phyloP scores from a whole-genome alignment of 2,329 filamentous ascomycete species.

The Juglanconis oblonga region DNA sequence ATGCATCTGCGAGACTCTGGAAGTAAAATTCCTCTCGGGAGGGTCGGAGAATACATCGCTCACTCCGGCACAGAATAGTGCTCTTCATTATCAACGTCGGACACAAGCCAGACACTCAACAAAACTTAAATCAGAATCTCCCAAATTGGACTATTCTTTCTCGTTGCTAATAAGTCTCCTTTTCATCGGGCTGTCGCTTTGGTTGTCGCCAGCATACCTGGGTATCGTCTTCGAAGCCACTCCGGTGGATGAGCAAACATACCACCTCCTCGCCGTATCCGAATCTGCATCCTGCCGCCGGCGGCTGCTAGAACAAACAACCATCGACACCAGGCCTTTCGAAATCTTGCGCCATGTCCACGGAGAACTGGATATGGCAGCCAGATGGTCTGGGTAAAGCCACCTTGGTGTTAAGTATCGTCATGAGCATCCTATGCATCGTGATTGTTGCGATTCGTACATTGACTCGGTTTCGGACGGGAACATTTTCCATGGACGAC shows the following conservation, averaged over 20 bases:
- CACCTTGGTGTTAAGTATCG: neutral
- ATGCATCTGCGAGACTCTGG: no score
- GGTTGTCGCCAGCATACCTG: no score
- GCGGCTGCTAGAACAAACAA: neutral
- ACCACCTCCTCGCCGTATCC: neutral
- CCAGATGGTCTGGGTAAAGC: neutral
- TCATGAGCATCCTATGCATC: neutral
- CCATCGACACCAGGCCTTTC: neutral
- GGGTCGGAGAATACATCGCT: no score
- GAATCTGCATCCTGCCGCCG: neutral
- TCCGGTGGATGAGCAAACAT: neutral
- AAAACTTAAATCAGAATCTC: no score
- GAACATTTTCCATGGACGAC: slow-evolving; percentile 1
- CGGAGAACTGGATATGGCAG: neutral
- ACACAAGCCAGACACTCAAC: no score
- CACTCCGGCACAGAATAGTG: no score
- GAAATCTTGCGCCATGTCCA: neutral
- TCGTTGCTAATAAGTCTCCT: no score
- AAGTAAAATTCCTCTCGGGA: no score
- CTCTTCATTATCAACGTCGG: no score
- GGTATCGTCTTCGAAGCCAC: no score
- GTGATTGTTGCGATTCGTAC: neutral
- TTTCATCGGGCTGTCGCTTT: no score
- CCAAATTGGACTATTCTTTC: no score
- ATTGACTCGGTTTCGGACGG: neutral